A percentile compares a stretch with the other conserved stretches of the same genome.
phyloP scores from a whole-genome alignment of 768 basidiomycete genomes.

The Podaxis sp. region DNA sequence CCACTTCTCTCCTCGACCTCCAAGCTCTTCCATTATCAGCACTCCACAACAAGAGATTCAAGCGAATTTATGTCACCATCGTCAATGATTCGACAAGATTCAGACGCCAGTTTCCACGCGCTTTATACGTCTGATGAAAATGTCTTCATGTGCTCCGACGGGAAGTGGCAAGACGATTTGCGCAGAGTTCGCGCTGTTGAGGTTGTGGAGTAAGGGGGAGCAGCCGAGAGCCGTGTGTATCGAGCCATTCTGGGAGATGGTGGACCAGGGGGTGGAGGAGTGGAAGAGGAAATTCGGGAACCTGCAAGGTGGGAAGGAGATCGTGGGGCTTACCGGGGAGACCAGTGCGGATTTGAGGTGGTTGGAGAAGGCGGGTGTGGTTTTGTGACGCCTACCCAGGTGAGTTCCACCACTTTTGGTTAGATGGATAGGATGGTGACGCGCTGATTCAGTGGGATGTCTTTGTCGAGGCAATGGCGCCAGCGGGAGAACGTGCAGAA shows the following conservation, averaged over 20 bases:
- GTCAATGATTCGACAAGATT: conserved; percentile 95
- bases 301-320: conserved; percentile 90
- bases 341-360: too few relatives aligned
- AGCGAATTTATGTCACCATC: conserved; percentile 81
- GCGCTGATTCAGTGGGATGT: too few relatives aligned
- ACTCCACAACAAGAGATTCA: conserved; percentile 91
- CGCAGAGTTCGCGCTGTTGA: conserved; percentile 92
- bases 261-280: conserved; percentile 84
- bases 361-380: too few relatives aligned
- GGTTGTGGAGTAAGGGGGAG: conserved; percentile 91
- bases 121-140: conserved; percentile 96
- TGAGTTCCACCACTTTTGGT: not conserved
- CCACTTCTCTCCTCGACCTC: conserved; percentile 90
- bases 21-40: conserved; percentile 89
- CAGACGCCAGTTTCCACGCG: conserved; percentile 98
- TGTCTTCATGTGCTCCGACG: conserved; percentile 94
- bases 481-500: too few relatives aligned
- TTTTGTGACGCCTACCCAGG: too few relatives aligned
- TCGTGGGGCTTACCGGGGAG: conserved; percentile 72
- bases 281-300: conserved; percentile 84
- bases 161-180: conserved; percentile 98
- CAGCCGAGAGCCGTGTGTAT: conserved; percentile 90
- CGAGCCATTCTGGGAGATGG: conserved; percentile 98
- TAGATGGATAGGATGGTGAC: too few relatives aligned
- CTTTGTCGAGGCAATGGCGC: too few relatives aligned